Percentiles rank a stretch among this genome's conserved stretches.
These are phyloP conservation scores for Globisporangium paroecandrum DNA, from an alignment of 352 stramenopile species.

Conservation along the genomic window DNA sequence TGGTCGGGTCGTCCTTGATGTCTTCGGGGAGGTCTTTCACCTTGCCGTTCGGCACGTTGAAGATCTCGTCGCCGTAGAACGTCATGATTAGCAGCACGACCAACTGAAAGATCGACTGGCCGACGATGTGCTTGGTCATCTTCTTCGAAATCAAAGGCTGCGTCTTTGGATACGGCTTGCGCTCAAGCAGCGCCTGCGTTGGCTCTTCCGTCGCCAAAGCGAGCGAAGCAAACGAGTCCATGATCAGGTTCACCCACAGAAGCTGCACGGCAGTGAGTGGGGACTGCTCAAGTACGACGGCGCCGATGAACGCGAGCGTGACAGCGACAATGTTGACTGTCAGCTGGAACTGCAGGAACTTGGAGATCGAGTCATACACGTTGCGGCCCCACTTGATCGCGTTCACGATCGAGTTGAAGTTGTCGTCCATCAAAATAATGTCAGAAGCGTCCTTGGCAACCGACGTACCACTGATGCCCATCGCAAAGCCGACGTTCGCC, in stretches of 20 bases:
- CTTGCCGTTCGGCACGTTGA: constrained; percentile 41
- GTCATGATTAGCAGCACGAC: constrained; percentile 76
- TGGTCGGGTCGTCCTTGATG: constrained; percentile 37
- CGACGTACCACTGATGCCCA: constrained; percentile 91
- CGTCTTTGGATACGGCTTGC: constrained; percentile 88
- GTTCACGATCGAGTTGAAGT: constrained; percentile 95
- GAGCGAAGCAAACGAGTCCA: constrained; percentile 95
- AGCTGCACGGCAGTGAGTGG: constrained; percentile 94
- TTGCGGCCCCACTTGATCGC: constrained; percentile 95
- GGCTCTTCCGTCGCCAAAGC: constrained; percentile 94
- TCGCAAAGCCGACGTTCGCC: constrained; percentile 94
- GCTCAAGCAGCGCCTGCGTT: constrained; percentile 79
- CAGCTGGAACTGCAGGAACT: constrained; percentile 97
- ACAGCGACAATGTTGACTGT: constrained; percentile 94
- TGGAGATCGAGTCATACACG: constrained; percentile 96
- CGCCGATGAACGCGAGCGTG: constrained; percentile 86
- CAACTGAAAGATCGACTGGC: constrained; percentile 91
- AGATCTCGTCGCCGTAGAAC: constrained; percentile 66
- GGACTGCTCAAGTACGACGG: constrained; percentile 53
- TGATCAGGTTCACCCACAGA: constrained; percentile 98
- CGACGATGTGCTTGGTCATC: constrained; percentile 94
- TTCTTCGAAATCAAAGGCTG: constrained; percentile 89
- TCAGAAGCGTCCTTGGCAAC: constrained; percentile 95
- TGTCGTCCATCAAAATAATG: constrained; percentile 96
- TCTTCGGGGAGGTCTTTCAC: constrained; percentile 36